phyloP scores from a whole-genome alignment of 768 basidiomycete species.

The Collybiopsis confluens region DNA sequence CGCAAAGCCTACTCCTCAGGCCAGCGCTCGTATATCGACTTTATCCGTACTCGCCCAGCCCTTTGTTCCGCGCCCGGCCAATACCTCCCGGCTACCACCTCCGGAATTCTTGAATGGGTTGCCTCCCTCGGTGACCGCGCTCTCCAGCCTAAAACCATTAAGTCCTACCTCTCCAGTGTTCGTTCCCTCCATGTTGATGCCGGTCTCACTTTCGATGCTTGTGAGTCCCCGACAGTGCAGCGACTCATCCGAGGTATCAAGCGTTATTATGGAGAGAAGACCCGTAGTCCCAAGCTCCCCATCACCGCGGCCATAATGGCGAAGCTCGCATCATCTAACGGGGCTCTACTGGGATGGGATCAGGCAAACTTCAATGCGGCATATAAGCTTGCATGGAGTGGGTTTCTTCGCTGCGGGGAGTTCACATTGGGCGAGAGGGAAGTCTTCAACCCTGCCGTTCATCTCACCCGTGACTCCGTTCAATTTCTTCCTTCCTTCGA shows the following conservation, averaged over 20 bases:
- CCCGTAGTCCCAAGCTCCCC: conserved; percentile 13
- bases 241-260: conserved; percentile 29
- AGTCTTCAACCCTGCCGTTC: conserved; percentile 8
- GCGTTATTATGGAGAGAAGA: conserved; percentile 17
- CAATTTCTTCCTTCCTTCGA: not conserved
- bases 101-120: conserved; percentile 13
- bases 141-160: too few relatives aligned
- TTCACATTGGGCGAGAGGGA: too few relatives aligned
- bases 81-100: conserved; percentile 10
- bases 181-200: conserved; percentile 26
- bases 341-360: not conserved
- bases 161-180: conserved; percentile 19
- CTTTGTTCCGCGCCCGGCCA: conserved; percentile 9
- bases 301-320: conserved; percentile 3
- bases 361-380: conserved; percentile 12
- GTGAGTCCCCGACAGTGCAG: conserved; percentile 22
- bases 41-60: too few relatives aligned
- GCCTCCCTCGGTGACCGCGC: conserved; percentile 9
- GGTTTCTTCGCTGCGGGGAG: too few relatives aligned
- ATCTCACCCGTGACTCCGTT: conserved; percentile 8
- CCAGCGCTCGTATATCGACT: too few relatives aligned
- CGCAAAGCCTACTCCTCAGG: conserved; percentile 24
- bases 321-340: too few relatives aligned
- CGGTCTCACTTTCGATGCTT: conserved; percentile 19
- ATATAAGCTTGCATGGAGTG: too few relatives aligned